A percentile compares a stretch with the other conserved stretches of the same genome.
phyloP scores from a whole-genome alignment of 768 basidiomycete genomes.

The Amanita subjunquillea region DNA sequence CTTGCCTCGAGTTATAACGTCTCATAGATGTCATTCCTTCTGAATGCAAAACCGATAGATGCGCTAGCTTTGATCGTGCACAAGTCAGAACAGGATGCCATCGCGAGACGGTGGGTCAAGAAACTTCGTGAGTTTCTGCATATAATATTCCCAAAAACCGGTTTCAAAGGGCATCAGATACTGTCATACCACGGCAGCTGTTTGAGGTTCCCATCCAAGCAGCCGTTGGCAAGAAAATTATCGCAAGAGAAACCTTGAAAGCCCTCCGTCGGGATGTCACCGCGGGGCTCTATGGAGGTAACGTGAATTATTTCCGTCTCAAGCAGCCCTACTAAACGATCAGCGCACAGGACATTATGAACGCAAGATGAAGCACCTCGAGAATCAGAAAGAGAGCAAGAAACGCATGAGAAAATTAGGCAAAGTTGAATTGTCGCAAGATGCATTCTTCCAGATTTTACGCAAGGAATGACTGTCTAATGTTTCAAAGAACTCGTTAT shows the following conservation, averaged over 20 bases:
- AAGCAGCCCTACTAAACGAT: background rate
- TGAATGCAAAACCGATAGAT: slow-evolving; percentile 86
- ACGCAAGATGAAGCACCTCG: slow-evolving; percentile 81
- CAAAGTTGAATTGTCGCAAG: slow-evolving; percentile 84
- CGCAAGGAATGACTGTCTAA: slow-evolving; percentile 34
- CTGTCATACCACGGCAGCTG: slow-evolving; percentile 85
- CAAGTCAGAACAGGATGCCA: slow-evolving; percentile 58
- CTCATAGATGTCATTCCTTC: slow-evolving; percentile 74
- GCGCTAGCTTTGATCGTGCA: slow-evolving; percentile 91
- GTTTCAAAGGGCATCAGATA: slow-evolving; percentile 36
- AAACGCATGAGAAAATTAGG: slow-evolving; percentile 82
- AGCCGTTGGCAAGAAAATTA: slow-evolving; percentile 73
- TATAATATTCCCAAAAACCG: background rate
- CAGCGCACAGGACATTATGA: slow-evolving; percentile 68
- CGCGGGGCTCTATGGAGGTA: slow-evolving; percentile 86
- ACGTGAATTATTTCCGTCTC: background rate
- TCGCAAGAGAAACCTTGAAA: slow-evolving; percentile 83
- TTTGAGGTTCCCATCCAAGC: slow-evolving; percentile 98
- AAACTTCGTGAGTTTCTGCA: slow-evolving; percentile 63
- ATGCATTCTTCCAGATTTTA: slow-evolving; percentile 90
- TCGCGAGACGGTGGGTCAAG: slow-evolving; percentile 82
- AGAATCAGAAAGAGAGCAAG: slow-evolving; percentile 92
- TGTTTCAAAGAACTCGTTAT: slow-evolving; percentile 10
- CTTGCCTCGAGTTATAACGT: background rate
- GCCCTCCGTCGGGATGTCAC: slow-evolving; percentile 89